Evolutionary conservation across 1,139 yeast species (phyloP), one percentile per base, ranked within the genome.

Genomic region (Blastobotrys buckinghamii): DNA sequence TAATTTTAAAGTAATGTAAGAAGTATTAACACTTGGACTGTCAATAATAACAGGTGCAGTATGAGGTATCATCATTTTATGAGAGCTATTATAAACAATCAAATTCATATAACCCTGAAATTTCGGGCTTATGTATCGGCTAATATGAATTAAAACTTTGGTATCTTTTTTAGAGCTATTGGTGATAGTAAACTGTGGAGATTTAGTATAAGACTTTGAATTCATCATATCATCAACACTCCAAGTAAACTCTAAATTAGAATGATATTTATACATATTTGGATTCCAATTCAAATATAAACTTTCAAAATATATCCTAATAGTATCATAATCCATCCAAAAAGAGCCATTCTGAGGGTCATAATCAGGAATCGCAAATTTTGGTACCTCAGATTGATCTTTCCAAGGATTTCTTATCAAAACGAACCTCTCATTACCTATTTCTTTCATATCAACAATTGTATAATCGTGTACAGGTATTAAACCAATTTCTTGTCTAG

Each of bases 381-480:
- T 24, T 16, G 48, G 46, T 35, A 44, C 29, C 27, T 17, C 24
- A 22, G 35, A 41, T 35, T 53, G 56, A 49, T 38, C 55, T 27
- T 64, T 53, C 77, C 82, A 76, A 0, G 92, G 88, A 58, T 84
- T 83, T 51, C 76, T 75, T 4, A 86, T 53, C 0, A 60, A 55
- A 1, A 77, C 50, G 1, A 53, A 44, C 26, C 58, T 53, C 33
- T 51, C 30, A 0, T 50, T 59, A 16, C 63, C 61, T 16, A 53
- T 51, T n/a, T 54, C 56, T 27, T 50, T 48, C 43, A 78, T 49
- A 32, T 66, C 75, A 2, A 71, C 47, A 0, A 81, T 66, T 0
- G 85, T 75, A 60, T 87, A 88, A 63, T 87, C 96, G 65, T 88
- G 96, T 39, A 76, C 73, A 1, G 82, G 68, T 1, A 79, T 70